Evolutionary conservation across 1,139 yeast genomes (phyloP).

Genomic region (Candida dubliniensis): DNA sequence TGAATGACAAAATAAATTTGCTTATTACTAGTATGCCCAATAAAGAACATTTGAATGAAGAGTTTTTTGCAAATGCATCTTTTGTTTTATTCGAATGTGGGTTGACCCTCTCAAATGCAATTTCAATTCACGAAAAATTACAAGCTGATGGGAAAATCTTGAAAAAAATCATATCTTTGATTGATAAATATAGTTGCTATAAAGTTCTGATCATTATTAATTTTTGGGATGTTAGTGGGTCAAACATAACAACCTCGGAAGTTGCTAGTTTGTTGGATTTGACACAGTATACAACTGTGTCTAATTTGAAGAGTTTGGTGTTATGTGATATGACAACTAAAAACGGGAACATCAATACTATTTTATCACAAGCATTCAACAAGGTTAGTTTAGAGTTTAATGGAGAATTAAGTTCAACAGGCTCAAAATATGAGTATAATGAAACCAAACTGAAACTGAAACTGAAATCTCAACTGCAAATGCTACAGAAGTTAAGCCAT

Average conservation of each 20-base stretch:
- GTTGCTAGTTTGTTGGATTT: slow-evolving; percentile 22
- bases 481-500: background rate
- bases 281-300: slow-evolving; percentile 10
- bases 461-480: background rate
- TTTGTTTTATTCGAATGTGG: slow-evolving; percentile 52
- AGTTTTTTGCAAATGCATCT: slow-evolving; percentile 38
- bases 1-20: slow-evolving; percentile 25
- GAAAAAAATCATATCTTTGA: slow-evolving; percentile 36
- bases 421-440: slow-evolving; percentile 22
- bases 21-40: slow-evolving; percentile 40
- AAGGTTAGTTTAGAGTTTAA: slow-evolving; percentile 24
- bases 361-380: slow-evolving; percentile 26
- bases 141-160: slow-evolving; percentile 37
- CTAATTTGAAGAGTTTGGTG: slow-evolving; percentile 22
- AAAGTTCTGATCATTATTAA: slow-evolving; percentile 39
- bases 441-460: slow-evolving; percentile 6
- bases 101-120: slow-evolving; percentile 14
- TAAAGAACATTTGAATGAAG: slow-evolving; percentile 32
- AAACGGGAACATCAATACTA: slow-evolving; percentile 28
- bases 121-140: slow-evolving; percentile 29
- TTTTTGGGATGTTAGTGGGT: slow-evolving; percentile 37
- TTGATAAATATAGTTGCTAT: slow-evolving; percentile 35
- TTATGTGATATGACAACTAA: slow-evolving; percentile 39
- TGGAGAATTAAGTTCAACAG: slow-evolving; percentile 35
- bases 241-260: slow-evolving; percentile 18